phyloP scores from a whole-genome alignment of 768 basidiomycete genomes.

The Lentinus brumalis region DNA sequence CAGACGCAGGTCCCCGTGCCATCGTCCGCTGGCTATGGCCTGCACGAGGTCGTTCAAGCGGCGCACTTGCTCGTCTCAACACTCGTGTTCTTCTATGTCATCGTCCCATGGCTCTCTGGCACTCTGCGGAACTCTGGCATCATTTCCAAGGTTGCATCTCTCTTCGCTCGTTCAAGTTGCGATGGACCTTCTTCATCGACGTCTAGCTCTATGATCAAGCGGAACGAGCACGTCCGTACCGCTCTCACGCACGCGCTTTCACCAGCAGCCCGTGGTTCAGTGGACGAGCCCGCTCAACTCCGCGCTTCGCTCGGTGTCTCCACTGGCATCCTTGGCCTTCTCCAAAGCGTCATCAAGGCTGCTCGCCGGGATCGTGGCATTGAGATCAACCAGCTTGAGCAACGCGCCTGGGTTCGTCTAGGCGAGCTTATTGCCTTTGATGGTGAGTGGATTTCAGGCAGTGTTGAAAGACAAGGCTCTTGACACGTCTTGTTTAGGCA shows the following conservation, averaged over 20 bases:
- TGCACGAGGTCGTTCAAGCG: slow-evolving; percentile 57
- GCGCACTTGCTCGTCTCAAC: slow-evolving; percentile 70
- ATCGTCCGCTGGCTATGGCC: slow-evolving; percentile 40
- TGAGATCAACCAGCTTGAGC: slow-evolving; percentile 46
- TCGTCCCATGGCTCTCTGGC: slow-evolving; percentile 48
- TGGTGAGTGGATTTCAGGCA: slow-evolving; percentile 25
- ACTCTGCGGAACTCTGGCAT: slow-evolving; percentile 18
- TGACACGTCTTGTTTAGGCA: slow-evolving; percentile 25
- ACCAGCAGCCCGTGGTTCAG: slow-evolving; percentile 33
- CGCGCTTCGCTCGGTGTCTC: slow-evolving; percentile 41
- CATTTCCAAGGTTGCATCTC: slow-evolving; percentile 10
- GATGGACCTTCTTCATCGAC: neutral
- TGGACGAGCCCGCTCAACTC: slow-evolving; percentile 42
- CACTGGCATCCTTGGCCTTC: slow-evolving; percentile 38
- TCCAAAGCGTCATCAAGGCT: slow-evolving; percentile 35
- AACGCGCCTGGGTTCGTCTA: slow-evolving; percentile 51
- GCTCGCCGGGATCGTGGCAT: slow-evolving; percentile 32
- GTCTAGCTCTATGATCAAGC: neutral
- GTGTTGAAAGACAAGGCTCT: neutral
- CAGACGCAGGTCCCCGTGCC: slow-evolving; percentile 26
- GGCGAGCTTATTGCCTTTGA: slow-evolving; percentile 49
- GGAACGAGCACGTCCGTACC: slow-evolving; percentile 21
- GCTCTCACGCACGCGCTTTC: slow-evolving; percentile 38
- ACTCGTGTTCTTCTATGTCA: slow-evolving; percentile 59
- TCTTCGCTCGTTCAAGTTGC: neutral